Evolutionary conservation across 2,329 filamentous ascomycete genomes (phyloP).

Genomic region (Tolypocladium inflatum): DNA sequence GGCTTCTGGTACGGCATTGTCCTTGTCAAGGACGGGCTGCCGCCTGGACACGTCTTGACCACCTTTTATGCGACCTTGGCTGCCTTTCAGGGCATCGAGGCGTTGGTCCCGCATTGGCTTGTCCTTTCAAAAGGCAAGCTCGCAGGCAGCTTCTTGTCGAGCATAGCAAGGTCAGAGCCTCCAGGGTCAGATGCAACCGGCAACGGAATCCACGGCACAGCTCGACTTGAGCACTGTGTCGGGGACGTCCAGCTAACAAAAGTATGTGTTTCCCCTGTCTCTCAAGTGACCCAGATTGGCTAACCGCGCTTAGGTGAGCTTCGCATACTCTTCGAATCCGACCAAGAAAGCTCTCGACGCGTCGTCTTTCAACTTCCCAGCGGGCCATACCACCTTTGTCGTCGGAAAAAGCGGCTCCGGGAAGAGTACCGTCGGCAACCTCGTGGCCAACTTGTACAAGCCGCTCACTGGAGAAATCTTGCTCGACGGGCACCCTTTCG

Average conservation of each 20-base stretch:
- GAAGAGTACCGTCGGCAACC: slow-evolving; percentile 78
- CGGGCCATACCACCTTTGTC: slow-evolving; percentile 67
- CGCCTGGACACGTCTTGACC: slow-evolving; percentile 62
- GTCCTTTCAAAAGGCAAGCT: slow-evolving; percentile 70
- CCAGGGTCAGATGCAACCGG: neutral
- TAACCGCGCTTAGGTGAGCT: slow-evolving; percentile 50
- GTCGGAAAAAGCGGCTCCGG: slow-evolving; percentile 84
- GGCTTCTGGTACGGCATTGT: slow-evolving; percentile 83
- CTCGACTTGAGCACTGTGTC: slow-evolving; percentile 34
- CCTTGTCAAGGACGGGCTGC: slow-evolving; percentile 52
- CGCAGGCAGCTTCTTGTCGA: slow-evolving; percentile 55
- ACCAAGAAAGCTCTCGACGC: slow-evolving; percentile 48
- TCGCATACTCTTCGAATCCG: slow-evolving; percentile 68
- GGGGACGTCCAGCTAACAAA: slow-evolving; percentile 63
- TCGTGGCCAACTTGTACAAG: slow-evolving; percentile 71
- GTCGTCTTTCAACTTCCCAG: slow-evolving; percentile 59
- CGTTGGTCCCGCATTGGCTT: slow-evolving; percentile 66
- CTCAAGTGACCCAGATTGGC: neutral
- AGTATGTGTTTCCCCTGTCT: slow-evolving; percentile 33
- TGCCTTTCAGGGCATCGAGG: slow-evolving; percentile 65
- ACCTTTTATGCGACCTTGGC: slow-evolving; percentile 78
- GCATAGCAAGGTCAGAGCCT: slow-evolving; percentile 21
- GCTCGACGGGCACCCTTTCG: slow-evolving; percentile 56
- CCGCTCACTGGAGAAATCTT: slow-evolving; percentile 54
- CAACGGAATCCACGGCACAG: slow-evolving; percentile 1